Percentiles rank a stretch among this genome's conserved stretches.
Conservation (phyloP, 2,329 filamentous ascomycete species). For the Xylariaceae sp. region DNA sequence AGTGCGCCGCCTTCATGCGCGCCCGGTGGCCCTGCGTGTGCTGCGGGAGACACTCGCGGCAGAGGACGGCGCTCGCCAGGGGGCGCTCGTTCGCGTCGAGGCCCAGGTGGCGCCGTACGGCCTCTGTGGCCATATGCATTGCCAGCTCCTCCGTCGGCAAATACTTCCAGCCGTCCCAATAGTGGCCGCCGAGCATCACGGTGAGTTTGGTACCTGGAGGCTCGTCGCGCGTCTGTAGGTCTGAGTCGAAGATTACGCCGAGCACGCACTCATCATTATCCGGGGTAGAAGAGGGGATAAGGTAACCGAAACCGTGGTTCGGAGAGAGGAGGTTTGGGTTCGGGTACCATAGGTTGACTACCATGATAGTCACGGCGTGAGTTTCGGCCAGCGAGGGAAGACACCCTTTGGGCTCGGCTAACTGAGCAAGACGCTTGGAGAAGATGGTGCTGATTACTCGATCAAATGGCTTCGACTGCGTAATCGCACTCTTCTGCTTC, state of each 20-base stretch:
- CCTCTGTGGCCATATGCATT: slow-evolving; percentile 66
- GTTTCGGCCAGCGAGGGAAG: slow-evolving; percentile 56
- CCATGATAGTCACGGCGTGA: slow-evolving; percentile 80
- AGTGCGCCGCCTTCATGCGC: slow-evolving; percentile 60
- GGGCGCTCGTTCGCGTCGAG: slow-evolving; percentile 64
- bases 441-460: slow-evolving; percentile 69
- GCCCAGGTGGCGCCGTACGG: slow-evolving; percentile 74
- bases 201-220: slow-evolving; percentile 78
- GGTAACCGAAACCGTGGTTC: slow-evolving; percentile 81
- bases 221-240: slow-evolving; percentile 46
- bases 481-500: too few relatives aligned
- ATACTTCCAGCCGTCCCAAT: slow-evolving; percentile 69
- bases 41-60: slow-evolving; percentile 82
- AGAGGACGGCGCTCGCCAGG: slow-evolving; percentile 61
- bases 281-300: slow-evolving; percentile 77
- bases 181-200: slow-evolving; percentile 93
- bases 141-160: slow-evolving; percentile 68
- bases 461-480: slow-evolving; percentile 47
- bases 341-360: slow-evolving; percentile 86
- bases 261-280: slow-evolving; percentile 83
- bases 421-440: slow-evolving; percentile 46
- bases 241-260: slow-evolving; percentile 90
- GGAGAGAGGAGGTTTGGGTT: slow-evolving; percentile 62
- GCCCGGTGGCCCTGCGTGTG: slow-evolving; percentile 77
- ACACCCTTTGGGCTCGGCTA: slow-evolving; percentile 37